Evolutionary conservation across 352 stramenopile species (phyloP).

Genomic region (Phytophthora palmivora): DNA sequence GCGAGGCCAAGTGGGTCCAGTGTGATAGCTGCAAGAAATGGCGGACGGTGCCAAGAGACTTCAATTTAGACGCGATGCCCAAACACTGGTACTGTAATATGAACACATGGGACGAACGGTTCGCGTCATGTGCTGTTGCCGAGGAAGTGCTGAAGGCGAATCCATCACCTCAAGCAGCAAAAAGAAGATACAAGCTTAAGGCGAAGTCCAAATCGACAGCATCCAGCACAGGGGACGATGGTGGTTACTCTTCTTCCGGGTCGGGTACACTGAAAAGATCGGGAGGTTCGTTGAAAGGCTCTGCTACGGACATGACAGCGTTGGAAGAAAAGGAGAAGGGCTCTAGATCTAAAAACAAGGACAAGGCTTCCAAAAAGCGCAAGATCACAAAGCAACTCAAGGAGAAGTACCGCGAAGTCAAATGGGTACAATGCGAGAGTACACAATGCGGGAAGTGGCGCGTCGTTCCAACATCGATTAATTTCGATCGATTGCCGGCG

Average conservation of each 20-base stretch:
- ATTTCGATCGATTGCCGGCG: conserved; percentile 89
- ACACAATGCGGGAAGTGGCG: conserved; percentile 96
- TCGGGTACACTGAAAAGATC: conserved; percentile 36
- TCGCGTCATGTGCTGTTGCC: conserved; percentile 87
- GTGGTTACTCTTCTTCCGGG: conserved; percentile 48
- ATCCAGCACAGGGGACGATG: conserved; percentile 32
- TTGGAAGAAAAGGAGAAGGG: conserved; percentile 41
- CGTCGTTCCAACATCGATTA: conserved; percentile 91
- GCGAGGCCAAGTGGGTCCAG: conserved; percentile 94
- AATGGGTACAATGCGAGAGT: conserved; percentile 96
- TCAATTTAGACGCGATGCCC: conserved; percentile 92
- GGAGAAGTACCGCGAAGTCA: conserved; percentile 85
- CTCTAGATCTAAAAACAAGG: conserved; percentile 50
- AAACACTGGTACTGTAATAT: conserved; percentile 97
- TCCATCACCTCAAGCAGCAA: conserved; percentile 34
- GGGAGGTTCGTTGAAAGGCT: conserved; percentile 28
- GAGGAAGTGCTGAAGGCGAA: conserved; percentile 85
- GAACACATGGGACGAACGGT: conserved; percentile 92
- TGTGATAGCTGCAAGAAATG: conserved; percentile 97
- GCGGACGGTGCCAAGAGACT: conserved; percentile 90
- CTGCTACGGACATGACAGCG: conserved; percentile 22
- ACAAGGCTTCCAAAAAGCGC: conserved; percentile 81
- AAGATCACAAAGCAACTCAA: conserved; percentile 80
- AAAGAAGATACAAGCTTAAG: conserved; percentile 43
- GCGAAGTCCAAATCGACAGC: conserved; percentile 35